phyloP scores from a whole-genome alignment of 768 basidiomycete species.

The Tylopilus plumbeoviolaceoides region DNA sequence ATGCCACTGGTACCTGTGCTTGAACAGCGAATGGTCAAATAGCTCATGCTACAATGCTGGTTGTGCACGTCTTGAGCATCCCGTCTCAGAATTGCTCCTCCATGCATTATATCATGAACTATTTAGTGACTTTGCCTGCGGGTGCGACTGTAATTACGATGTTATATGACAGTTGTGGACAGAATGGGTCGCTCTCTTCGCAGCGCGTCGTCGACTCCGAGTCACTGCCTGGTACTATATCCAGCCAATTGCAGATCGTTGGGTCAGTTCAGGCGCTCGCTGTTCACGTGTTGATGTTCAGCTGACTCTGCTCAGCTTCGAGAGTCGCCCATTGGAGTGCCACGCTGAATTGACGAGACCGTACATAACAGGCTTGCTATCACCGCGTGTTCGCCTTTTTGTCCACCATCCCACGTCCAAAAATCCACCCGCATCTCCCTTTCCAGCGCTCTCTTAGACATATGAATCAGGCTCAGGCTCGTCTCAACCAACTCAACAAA shows the following conservation, averaged over 20 bases:
- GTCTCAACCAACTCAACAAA: constrained; percentile 30
- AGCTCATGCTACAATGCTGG: constrained; percentile 14
- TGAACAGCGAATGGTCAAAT: background rate
- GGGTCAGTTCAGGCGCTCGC: too few relatives aligned
- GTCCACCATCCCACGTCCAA: background rate
- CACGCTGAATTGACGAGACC: too few relatives aligned
- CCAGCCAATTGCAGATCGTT: too few relatives aligned
- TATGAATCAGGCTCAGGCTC: constrained; percentile 5
- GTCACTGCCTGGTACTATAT: too few relatives aligned
- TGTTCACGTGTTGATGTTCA: too few relatives aligned
- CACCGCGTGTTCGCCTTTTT: constrained; percentile 1
- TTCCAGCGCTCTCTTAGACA: background rate
- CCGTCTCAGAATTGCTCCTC: background rate
- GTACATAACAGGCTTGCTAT: too few relatives aligned
- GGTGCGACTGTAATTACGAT: too few relatives aligned
- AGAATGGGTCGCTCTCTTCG: too few relatives aligned
- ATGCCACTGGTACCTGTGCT: too few relatives aligned
- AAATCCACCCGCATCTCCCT: background rate
- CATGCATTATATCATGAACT: constrained; percentile 14
- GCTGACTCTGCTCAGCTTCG: background rate
- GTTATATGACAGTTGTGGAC: too few relatives aligned
- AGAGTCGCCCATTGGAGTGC: constrained; percentile 3
- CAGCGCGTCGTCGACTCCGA: too few relatives aligned
- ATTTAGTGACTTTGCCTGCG: background rate
- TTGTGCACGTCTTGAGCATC: background rate